Evolutionary conservation across 306 rosid species (phyloP), one percentile per base, ranked within the genome.

Genomic region (Acacia crassicarpa): DNA sequence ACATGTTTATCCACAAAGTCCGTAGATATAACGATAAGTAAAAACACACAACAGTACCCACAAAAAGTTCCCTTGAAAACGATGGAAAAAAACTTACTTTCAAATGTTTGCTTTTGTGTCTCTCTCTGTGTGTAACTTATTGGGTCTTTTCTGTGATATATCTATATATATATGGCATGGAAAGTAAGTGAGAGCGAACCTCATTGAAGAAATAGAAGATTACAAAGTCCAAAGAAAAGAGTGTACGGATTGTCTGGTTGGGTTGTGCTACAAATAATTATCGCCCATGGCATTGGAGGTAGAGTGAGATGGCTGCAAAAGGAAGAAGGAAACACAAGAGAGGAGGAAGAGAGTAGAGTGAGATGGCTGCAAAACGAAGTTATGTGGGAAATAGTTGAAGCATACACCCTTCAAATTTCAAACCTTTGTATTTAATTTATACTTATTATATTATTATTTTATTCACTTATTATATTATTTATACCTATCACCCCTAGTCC

Each of bases 1-100:
- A 90, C 94, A 91, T 93, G 87, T 78, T 82, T 84, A 78, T 83
- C 83, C 77, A 32, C 58, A 25, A 49, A 49, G 45, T 76, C 12
- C 11, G 75, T 41, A 22, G 49, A 69, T 38, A 67, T 32, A 68
- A 19, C 46, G 17, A 38, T 14, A 67, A 67, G 22, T 4, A 67
- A 67, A 66, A 12, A 45, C 15, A 48, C 19, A 27, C 35, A 54
- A 44, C 25, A 54, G 61, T 54, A 54, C 35, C 17, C 32, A 74
- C 32, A 74, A 44, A 44, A 13, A 38, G 12, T 17, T 14, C 23
- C 23, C 72, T 67, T 67, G 72, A 67, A 33, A 67, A 6, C 46
- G 15, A 66, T 17, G 71, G 38, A 38, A 38, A 67, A 67, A 38
- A 67, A 8, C 10, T 19, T 0, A 38, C 72, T 67, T 8, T 33